phyloP scores from a whole-genome alignment of 495 filamentous ascomycete species.

The Aspergillus steynii region DNA sequence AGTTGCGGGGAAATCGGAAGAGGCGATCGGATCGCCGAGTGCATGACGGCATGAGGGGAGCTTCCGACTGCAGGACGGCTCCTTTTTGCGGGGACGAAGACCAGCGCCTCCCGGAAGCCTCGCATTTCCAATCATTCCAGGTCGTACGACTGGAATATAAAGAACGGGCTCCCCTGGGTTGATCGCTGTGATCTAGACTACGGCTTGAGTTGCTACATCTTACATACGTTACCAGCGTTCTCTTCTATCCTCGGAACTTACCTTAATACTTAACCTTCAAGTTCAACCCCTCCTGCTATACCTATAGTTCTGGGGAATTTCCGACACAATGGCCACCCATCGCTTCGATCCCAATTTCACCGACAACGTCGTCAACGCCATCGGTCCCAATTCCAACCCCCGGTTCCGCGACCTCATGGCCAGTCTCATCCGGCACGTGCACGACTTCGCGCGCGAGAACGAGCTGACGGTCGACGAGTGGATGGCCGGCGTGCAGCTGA shows the following conservation, averaged over 20 bases:
- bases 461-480: constrained; percentile 50
- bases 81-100: background rate
- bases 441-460: constrained; percentile 51
- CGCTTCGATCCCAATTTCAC: constrained; percentile 64
- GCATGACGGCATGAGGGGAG: background rate
- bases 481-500: constrained; percentile 51
- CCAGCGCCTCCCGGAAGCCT: constrained; percentile 1
- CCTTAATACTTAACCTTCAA: background rate
- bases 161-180: background rate
- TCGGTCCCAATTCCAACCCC: constrained; percentile 63
- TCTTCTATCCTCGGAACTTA: background rate
- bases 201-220: background rate
- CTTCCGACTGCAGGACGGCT: constrained; percentile 7
- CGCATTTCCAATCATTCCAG: constrained; percentile 11
- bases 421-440: constrained; percentile 44
- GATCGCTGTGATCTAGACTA: no score
- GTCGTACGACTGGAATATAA: constrained; percentile 5
- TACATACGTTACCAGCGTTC: background rate
- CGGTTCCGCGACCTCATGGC: constrained; percentile 49
- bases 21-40: constrained; percentile 9
- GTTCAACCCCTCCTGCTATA: constrained; percentile 1
- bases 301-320: background rate
- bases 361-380: constrained; percentile 67
- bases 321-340: constrained; percentile 35
- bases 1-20: constrained; percentile 13